Evolutionary conservation across 83 land plant species (phyloP).

Genomic region (Diphasiastrum complanatum): DNA sequence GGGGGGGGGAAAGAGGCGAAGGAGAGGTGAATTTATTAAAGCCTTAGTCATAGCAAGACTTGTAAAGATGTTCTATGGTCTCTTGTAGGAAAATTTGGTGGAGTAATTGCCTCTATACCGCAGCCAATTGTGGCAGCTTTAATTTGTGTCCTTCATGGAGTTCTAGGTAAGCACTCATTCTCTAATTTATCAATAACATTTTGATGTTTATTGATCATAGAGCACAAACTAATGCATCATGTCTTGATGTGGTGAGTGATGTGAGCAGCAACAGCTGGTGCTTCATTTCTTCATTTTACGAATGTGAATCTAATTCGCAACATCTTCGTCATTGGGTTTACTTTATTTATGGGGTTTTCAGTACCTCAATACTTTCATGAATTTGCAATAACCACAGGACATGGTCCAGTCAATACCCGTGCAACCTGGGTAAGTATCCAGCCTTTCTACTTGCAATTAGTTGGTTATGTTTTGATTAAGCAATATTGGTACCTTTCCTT

Average conservation of each 20-base stretch:
- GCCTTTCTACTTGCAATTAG: too few species aligned
- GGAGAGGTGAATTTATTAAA: background rate
- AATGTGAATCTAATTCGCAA: slow-evolving; percentile 32
- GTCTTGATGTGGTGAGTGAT: background rate
- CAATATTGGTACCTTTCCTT: background rate
- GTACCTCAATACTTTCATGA: slow-evolving; percentile 33
- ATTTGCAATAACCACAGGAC: slow-evolving; percentile 16
- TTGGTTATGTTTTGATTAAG: background rate
- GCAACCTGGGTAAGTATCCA: slow-evolving; percentile 26
- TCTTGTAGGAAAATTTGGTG: slow-evolving; percentile 89
- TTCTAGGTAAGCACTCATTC: slow-evolving; percentile 56
- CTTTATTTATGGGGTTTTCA: slow-evolving; percentile 27
- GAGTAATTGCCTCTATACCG: slow-evolving; percentile 83
- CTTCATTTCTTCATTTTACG: slow-evolving; percentile 23
- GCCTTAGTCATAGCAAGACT: background rate
- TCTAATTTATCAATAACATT: background rate
- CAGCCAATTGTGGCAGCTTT: slow-evolving; percentile 74
- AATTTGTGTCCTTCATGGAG: slow-evolving; percentile 75
- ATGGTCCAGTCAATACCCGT: slow-evolving; percentile 28
- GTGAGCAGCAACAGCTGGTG: slow-evolving; percentile 24
- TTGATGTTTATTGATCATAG: slow-evolving; percentile 1
- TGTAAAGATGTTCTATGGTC: background rate
- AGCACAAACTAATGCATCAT: background rate
- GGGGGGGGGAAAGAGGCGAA: background rate
- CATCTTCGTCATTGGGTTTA: slow-evolving; percentile 28